Evolutionary conservation across 495 filamentous ascomycete genomes (phyloP).

Genomic region (Darksidea phi): DNA sequence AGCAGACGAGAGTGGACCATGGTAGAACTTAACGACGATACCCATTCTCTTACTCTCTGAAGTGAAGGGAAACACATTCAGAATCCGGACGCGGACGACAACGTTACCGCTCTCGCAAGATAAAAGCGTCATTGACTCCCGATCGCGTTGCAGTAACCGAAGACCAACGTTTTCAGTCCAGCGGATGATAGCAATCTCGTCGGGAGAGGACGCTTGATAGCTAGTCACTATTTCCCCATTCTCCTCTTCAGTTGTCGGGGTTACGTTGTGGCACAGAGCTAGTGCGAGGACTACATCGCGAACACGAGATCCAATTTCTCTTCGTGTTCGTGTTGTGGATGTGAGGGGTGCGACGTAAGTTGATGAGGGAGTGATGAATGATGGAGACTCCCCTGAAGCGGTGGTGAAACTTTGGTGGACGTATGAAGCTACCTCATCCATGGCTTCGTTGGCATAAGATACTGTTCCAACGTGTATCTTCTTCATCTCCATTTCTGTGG

Average conservation of each 20-base stretch:
- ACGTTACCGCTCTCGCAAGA: slow-evolving; percentile 71
- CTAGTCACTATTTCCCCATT: slow-evolving; percentile 73
- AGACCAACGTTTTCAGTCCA: slow-evolving; percentile 95
- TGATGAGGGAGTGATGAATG: slow-evolving; percentile 73
- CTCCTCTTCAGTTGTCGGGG: slow-evolving; percentile 82
- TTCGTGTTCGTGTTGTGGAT: slow-evolving; percentile 71
- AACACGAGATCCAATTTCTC: slow-evolving; percentile 91
- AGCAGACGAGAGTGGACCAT: slow-evolving; percentile 44
- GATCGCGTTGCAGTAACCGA: slow-evolving; percentile 79
- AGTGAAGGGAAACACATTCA: slow-evolving; percentile 97
- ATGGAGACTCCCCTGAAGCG: slow-evolving; percentile 42
- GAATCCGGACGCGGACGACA: slow-evolving; percentile 82
- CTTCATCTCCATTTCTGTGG: slow-evolving; percentile 89
- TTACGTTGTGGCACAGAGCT: slow-evolving; percentile 96
- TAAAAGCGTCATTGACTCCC: slow-evolving; percentile 77
- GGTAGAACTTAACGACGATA: slow-evolving; percentile 80
- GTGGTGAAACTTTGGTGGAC: slow-evolving; percentile 75
- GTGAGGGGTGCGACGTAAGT: slow-evolving; percentile 50
- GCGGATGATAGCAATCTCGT: slow-evolving; percentile 95
- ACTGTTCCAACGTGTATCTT: slow-evolving; percentile 98
- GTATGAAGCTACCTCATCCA: slow-evolving; percentile 92
- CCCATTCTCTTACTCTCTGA: slow-evolving; percentile 98
- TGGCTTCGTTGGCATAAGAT: slow-evolving; percentile 95
- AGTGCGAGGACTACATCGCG: slow-evolving; percentile 87
- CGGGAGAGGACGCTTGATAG: slow-evolving; percentile 95